A percentile compares a stretch with the other conserved stretches of the same genome.
Conservation (phyloP, 2,329 filamentous ascomycete species). For the Fragosphaeria purpurea region DNA sequence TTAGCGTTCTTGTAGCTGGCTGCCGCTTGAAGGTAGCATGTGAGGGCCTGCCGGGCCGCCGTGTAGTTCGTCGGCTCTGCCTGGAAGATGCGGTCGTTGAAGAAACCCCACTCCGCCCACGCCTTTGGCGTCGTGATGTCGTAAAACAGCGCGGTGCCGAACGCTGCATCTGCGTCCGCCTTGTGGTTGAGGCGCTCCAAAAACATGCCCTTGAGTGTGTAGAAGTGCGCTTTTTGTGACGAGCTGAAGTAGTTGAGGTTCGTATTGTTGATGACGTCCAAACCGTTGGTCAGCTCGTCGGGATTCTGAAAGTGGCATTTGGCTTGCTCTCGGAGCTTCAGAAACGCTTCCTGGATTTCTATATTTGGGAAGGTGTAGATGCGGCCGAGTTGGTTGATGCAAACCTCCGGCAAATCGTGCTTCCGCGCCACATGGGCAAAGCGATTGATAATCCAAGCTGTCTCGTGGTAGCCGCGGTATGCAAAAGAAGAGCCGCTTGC, state of each 20-base stretch:
- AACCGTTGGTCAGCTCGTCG: conserved; percentile 77
- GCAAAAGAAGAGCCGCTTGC: conserved; percentile 87
- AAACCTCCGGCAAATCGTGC: conserved; percentile 92
- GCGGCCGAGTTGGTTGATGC: conserved; percentile 89
- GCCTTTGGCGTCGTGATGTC: conserved; percentile 93
- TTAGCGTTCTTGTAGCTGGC: conserved; percentile 97
- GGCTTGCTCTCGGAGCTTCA: conserved; percentile 96
- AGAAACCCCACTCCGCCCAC: conserved; percentile 98
- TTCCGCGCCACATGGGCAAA: conserved; percentile 97
- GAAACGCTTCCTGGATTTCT: conserved; percentile 97
- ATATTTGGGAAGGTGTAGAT: conserved; percentile 99
- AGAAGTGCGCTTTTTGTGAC: conserved; percentile 96
- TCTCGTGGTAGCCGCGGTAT: conserved; percentile 96
- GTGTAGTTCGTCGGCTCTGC: conserved; percentile 73
- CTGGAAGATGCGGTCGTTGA: conserved; percentile 95
- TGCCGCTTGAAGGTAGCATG: conserved; percentile 91
- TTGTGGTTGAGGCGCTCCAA: conserved; percentile 85
- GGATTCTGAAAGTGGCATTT: conserved; percentile 98
- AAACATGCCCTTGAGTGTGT: conserved; percentile 99
- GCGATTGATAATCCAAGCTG: conserved; percentile 98
- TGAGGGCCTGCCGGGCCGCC: conserved; percentile 82
- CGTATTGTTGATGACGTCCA: conserved; percentile 99
- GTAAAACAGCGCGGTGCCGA: conserved; percentile 89
- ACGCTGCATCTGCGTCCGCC: conserved; percentile 85
- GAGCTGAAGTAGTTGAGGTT: conserved; percentile 97